These are phyloP conservation scores for Chalciporus piperatus DNA, from an alignment of 768 basidiomycete genomes.

Conservation along the genomic window DNA sequence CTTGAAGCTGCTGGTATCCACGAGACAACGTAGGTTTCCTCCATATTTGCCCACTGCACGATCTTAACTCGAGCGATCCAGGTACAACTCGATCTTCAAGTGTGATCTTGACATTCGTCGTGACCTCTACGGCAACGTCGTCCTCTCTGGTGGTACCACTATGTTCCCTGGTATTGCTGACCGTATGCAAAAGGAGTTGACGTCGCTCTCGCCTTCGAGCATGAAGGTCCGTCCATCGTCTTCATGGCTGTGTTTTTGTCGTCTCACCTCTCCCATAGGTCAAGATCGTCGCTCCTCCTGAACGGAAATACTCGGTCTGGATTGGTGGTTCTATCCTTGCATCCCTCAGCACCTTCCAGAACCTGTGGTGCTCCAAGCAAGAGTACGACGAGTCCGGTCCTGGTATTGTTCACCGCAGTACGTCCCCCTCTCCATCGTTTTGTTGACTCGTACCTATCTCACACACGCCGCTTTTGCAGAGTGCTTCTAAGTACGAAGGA, in stretches of 20 bases:
- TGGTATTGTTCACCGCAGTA: constrained; percentile 77
- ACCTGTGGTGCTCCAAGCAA: constrained; percentile 90
- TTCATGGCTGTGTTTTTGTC: not conserved
- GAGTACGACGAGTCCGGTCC: constrained; percentile 89
- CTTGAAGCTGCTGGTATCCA: constrained; percentile 85
- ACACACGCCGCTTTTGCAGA: constrained; percentile 6
- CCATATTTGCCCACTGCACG: not conserved
- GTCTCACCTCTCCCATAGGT: constrained; percentile 40
- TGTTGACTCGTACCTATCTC: not conserved
- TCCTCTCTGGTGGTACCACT: constrained; percentile 77
- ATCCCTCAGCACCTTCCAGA: constrained; percentile 94
- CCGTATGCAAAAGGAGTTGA: constrained; percentile 94
- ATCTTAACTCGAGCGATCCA: constrained; percentile 8
- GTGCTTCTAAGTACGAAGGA: constrained; percentile 24
- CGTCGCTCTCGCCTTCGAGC: constrained; percentile 71
- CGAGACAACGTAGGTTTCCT: constrained; percentile 51
- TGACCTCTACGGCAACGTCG: constrained; percentile 35
- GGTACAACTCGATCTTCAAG: constrained; percentile 59
- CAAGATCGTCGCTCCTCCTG: constrained; percentile 91
- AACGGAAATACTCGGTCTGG: constrained; percentile 96
- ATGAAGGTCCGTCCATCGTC: constrained; percentile 60
- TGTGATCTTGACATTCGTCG: constrained; percentile 68
- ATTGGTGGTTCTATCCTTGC: constrained; percentile 86
- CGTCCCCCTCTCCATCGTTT: constrained; percentile 23
- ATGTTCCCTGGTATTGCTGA: constrained; percentile 98